Percentiles rank a stretch among this genome's conserved stretches.
Evolutionary conservation across 805 yeast species (phyloP).

Genomic region (Candida orba): DNA sequence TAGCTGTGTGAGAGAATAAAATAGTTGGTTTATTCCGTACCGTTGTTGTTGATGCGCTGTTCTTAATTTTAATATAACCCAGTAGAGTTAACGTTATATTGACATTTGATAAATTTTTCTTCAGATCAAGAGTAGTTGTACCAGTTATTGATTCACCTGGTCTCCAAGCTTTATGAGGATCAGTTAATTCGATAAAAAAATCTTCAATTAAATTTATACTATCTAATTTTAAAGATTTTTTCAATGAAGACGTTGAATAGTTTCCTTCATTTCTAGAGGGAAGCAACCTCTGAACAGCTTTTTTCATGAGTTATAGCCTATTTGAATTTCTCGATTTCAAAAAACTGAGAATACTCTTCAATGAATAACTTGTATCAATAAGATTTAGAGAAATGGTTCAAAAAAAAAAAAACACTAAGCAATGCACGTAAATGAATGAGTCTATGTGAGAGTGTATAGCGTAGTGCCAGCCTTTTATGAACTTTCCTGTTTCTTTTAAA

Average conservation of each 20-base stretch:
- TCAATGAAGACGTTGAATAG: conserved; percentile 11
- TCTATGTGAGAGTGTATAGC: no score
- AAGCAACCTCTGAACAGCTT: conserved; percentile 21
- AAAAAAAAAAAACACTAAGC: no score
- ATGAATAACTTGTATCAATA: no score
- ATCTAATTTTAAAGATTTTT: conserved; percentile 20
- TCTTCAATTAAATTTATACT: conserved; percentile 41
- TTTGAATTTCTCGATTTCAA: neutral
- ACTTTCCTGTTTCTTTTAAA: no score
- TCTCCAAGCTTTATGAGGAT: conserved; percentile 68
- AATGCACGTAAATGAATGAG: no score
- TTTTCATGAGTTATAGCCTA: conserved; percentile 15
- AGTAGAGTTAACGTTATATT: conserved; percentile 45
- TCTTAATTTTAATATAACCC: conserved; percentile 50
- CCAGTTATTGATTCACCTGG: conserved; percentile 78
- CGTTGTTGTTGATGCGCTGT: conserved; percentile 39
- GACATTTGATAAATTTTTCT: conserved; percentile 48
- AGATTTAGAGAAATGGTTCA: no score
- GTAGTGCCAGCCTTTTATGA: no score
- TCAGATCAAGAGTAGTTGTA: conserved; percentile 48
- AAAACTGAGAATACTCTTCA: no score
- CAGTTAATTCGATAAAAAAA: conserved; percentile 62
- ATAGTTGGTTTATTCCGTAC: conserved; percentile 43
- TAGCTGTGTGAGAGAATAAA: conserved; percentile 52
- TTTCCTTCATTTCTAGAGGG: conserved; percentile 14